These are phyloP conservation scores for Emiliania huxleyi DNA, from an alignment of 78 protist genomes.

Conservation along the genomic window DNA sequence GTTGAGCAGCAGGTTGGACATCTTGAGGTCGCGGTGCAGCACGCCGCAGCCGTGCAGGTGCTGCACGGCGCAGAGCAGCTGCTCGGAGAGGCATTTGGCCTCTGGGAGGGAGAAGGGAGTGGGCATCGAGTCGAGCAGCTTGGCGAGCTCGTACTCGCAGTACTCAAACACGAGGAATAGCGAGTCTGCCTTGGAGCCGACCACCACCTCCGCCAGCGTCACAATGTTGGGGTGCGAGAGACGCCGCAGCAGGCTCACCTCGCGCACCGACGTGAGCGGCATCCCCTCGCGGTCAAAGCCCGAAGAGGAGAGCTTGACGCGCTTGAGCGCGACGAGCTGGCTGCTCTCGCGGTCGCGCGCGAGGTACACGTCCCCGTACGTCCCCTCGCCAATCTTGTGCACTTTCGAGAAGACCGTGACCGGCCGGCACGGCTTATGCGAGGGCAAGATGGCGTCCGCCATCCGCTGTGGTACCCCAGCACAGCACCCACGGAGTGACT, in stretches of 20 bases:
- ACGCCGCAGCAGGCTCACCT: slow-evolving; percentile 4
- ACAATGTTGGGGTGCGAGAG: slow-evolving; percentile 32
- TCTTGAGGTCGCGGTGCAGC: slow-evolving; percentile 45
- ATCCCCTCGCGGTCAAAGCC: slow-evolving; percentile 42
- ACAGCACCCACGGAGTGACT: too few relatives aligned
- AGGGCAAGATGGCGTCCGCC: too few relatives aligned
- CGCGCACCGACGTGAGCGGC: slow-evolving; percentile 53
- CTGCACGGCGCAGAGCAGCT: slow-evolving; percentile 52
- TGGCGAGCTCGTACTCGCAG: slow-evolving; percentile 31
- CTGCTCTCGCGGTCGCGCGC: slow-evolving; percentile 8
- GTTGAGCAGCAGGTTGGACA: slow-evolving; percentile 32
- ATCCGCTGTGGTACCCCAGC: too few relatives aligned
- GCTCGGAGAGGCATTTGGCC: slow-evolving; percentile 33
- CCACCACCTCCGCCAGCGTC: slow-evolving; percentile 38
- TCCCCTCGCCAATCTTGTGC: slow-evolving; percentile 22
- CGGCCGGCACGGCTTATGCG: not conserved
- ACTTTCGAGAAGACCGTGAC: not conserved
- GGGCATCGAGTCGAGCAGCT: not conserved
- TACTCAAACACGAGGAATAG: slow-evolving; percentile 53
- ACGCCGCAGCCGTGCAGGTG: slow-evolving; percentile 47
- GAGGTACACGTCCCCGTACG: slow-evolving; percentile 27
- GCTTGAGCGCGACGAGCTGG: slow-evolving; percentile 29
- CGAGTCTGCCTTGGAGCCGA: not conserved
- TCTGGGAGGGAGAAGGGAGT: not conserved
- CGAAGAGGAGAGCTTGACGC: not conserved